Evolutionary conservation across 768 basidiomycete genomes (phyloP).

Genomic region (Naganishia antarctica): DNA sequence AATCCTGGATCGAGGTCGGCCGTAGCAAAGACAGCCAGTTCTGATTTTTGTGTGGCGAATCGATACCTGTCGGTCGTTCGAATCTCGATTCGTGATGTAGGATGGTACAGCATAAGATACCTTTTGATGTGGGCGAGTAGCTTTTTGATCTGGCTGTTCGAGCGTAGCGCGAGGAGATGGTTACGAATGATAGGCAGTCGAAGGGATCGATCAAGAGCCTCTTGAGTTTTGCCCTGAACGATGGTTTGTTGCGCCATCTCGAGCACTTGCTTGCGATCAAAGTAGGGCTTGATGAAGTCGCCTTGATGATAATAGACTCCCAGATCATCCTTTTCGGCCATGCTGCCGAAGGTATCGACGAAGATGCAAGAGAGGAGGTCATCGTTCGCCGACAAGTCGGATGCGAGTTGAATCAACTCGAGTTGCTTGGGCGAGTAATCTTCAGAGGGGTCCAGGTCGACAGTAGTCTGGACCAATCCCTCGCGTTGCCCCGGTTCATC

Average conservation of each 20-base stretch:
- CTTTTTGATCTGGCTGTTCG: slow-evolving; percentile 19
- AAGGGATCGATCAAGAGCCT: slow-evolving; percentile 12
- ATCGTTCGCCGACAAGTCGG: slow-evolving; percentile 35
- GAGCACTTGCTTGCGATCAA: slow-evolving; percentile 43
- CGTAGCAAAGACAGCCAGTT: slow-evolving; percentile 44
- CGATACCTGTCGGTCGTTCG: slow-evolving; percentile 42
- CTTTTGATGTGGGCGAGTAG: slow-evolving; percentile 40
- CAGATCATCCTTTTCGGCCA: slow-evolving; percentile 39
- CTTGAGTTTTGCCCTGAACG: slow-evolving; percentile 31
- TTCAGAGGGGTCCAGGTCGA: not conserved
- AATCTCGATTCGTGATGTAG: slow-evolving; percentile 44
- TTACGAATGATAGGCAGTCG: slow-evolving; percentile 38
- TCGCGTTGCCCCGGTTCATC: not conserved
- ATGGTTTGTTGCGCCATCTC: slow-evolving; percentile 37
- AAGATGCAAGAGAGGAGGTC: slow-evolving; percentile 46
- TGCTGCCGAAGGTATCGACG: slow-evolving; percentile 44
- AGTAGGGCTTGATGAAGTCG: slow-evolving; percentile 40
- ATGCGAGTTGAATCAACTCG: slow-evolving; percentile 15
- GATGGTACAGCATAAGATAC: slow-evolving; percentile 38
- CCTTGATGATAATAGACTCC: slow-evolving; percentile 47
- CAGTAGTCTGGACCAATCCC: not conserved
- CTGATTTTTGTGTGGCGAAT: slow-evolving; percentile 39
- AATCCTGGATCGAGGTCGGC: slow-evolving; percentile 11
- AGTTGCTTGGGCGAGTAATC: slow-evolving; percentile 1
- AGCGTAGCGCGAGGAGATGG: slow-evolving; percentile 29